Base-by-base conservation (phyloP, 2,329 filamentous ascomycete species). In the Aspergillus japonicus region DNA sequence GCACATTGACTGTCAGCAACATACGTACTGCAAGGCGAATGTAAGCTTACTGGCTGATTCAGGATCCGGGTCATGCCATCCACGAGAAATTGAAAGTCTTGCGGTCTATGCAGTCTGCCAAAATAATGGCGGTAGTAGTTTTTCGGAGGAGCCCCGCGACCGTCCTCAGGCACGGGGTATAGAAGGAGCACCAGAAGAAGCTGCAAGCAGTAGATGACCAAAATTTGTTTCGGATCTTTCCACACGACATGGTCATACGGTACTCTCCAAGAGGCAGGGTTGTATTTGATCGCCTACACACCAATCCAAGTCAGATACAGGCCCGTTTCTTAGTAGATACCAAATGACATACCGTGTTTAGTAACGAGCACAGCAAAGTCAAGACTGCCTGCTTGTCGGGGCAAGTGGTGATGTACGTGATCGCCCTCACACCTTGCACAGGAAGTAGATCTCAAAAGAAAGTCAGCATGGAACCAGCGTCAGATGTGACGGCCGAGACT, bases 61-160 rank as follows among this genome's bases (percentile, higher is more conserved):
- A 99, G 81, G 51, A 98, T 91, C 68, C 92, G 87, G 0, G 89
- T 93, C 89, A 97, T 96, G 52, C 93, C 93, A 72, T 97, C 93
- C 11, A 96, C 91, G 24, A 98, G 87, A 73, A 99, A 99, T 74
- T 99, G 95, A 70, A 99, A 98, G 73, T 99, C 95, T 74, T 97
- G 92, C 1, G 94, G 91, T 50, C 95, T 87, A 77, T 98, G 95
- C 50, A 99, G 78, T 42, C 94, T 87, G 31, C 95, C 91, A 31
- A 96, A 85, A 66, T 96, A 97, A 75, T 97, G 92, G 16, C 95
- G 89, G 73, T 96, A 98, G 71, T 88, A 94, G 74, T 99, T 99
- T 79, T 96, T 96, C 5, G 89, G 86, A 0, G 87, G 82, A 10
- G 83, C 73, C 3, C 83, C 84, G 50, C 84, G 85, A 16, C 85